phyloP scores from a whole-genome alignment of 2,329 filamentous ascomycete species.

The Dichotomopilus funicola region DNA sequence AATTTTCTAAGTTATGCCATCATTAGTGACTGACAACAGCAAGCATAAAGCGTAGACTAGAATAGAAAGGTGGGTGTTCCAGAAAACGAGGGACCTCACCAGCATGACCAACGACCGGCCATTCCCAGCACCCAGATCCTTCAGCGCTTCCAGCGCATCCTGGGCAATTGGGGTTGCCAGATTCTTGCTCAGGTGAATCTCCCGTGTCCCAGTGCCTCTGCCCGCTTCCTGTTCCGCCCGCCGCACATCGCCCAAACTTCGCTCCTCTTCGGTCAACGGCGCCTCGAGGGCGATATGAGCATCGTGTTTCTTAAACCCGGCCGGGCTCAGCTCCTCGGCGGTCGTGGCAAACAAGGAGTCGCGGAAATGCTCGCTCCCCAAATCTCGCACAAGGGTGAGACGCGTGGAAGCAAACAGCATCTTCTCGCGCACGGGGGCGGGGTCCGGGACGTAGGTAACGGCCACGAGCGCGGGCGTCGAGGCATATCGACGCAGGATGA shows the following conservation, averaged over 20 bases:
- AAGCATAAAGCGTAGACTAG: conserved; percentile 9
- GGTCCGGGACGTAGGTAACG: conserved; percentile 72
- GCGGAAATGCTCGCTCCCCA: conserved; percentile 71
- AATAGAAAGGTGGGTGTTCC: too few species aligned
- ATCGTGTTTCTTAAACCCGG: conserved; percentile 68
- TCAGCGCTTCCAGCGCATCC: conserved; percentile 59
- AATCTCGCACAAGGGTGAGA: conserved; percentile 66
- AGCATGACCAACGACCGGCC: conserved; percentile 56
- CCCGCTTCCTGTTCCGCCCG: conserved; percentile 68
- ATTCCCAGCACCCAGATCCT: conserved; percentile 47
- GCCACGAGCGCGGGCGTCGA: conserved; percentile 55
- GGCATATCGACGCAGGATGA: conserved; percentile 64
- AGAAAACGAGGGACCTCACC: conserved; percentile 36
- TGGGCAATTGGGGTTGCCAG: conserved; percentile 54
- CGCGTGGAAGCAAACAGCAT: conserved; percentile 79
- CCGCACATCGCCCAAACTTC: conserved; percentile 63
- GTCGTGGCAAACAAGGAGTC: conserved; percentile 69
- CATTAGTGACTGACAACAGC: background rate
- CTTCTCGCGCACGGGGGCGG: conserved; percentile 74
- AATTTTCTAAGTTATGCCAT: conserved; percentile 51
- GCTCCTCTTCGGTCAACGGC: conserved; percentile 74
- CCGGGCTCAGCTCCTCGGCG: conserved; percentile 59
- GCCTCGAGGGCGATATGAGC: conserved; percentile 57
- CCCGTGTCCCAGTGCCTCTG: conserved; percentile 55
- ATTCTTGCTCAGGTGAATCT: conserved; percentile 53